Percentiles rank a stretch among this genome's conserved stretches.
Evolutionary conservation across 257 asterid genomes (phyloP).

Genomic region (Jasminum sambac): DNA sequence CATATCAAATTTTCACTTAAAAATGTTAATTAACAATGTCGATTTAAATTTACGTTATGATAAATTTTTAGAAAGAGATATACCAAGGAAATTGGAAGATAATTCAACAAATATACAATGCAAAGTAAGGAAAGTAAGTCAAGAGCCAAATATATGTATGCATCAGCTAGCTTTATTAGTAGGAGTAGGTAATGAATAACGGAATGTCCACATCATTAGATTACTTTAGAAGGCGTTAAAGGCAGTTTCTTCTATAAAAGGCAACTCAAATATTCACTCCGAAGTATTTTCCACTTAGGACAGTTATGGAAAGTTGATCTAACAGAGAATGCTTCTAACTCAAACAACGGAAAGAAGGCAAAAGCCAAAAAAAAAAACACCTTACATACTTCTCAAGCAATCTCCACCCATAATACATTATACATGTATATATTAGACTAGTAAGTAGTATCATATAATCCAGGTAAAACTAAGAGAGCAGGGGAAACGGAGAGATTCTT

Average conservation of each 20-base stretch:
- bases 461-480: conserved; percentile 2
- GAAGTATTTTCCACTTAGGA: conserved; percentile 44
- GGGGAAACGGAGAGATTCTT: conserved; percentile 32
- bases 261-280: conserved; percentile 41
- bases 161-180: background rate
- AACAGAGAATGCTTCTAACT: conserved; percentile 63
- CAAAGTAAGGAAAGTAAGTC: too few species aligned
- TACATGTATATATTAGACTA: background rate
- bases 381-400: conserved; percentile 71
- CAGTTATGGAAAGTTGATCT: conserved; percentile 29
- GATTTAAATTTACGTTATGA: too few species aligned
- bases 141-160: background rate
- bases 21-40: too few species aligned
- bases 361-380: conserved; percentile 32
- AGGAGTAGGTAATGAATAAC: background rate
- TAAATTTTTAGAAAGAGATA: too few species aligned
- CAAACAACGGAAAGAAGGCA: conserved; percentile 43
- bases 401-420: conserved; percentile 24
- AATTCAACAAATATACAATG: too few species aligned
- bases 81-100: too few species aligned
- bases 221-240: conserved; percentile 19
- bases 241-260: conserved; percentile 43
- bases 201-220: conserved; percentile 11
- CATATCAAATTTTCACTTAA: too few species aligned
- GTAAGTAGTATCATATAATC: background rate